phyloP scores from a whole-genome alignment of 2,329 filamentous ascomycete species.

The Aspergillus melleus region DNA sequence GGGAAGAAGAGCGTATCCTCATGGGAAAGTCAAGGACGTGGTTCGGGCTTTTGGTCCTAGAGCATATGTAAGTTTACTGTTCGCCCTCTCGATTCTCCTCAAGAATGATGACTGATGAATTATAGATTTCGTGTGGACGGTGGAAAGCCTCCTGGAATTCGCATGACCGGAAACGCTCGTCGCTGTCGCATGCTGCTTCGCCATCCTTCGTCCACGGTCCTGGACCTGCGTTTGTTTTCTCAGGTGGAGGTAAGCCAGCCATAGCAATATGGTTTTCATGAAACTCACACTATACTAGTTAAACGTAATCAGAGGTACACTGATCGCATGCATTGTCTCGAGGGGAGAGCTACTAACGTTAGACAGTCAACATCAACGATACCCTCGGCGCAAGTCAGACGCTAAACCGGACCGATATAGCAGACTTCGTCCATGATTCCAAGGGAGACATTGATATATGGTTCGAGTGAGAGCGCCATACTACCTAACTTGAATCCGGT shows the following conservation, averaged over 20 bases:
- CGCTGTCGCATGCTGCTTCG: constrained; percentile 49
- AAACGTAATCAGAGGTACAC: constrained; percentile 42
- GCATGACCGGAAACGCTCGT: constrained; percentile 38
- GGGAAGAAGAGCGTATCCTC: constrained; percentile 33
- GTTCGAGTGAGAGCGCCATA: constrained; percentile 40
- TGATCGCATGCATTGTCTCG: neutral
- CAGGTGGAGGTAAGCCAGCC: constrained; percentile 46
- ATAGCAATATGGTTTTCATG: neutral
- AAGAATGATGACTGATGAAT: constrained; percentile 3
- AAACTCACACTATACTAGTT: constrained; percentile 29
- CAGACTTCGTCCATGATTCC: constrained; percentile 45
- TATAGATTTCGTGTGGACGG: constrained; percentile 47
- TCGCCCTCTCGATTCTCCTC: neutral
- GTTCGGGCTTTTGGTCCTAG: constrained; percentile 55
- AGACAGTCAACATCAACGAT: constrained; percentile 39
- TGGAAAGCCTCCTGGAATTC: constrained; percentile 47
- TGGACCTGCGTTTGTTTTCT: constrained; percentile 55
- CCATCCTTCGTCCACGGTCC: constrained; percentile 44
- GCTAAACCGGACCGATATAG: constrained; percentile 37
- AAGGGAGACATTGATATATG: constrained; percentile 52
- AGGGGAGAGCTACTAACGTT: neutral
- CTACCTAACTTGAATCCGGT: too few species aligned
- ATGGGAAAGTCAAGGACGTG: constrained; percentile 51
- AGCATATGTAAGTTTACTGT: constrained; percentile 45
- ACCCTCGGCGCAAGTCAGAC: constrained; percentile 27